phyloP scores from a whole-genome alignment of 352 stramenopile genomes.

The Pythium folliculosum region DNA sequence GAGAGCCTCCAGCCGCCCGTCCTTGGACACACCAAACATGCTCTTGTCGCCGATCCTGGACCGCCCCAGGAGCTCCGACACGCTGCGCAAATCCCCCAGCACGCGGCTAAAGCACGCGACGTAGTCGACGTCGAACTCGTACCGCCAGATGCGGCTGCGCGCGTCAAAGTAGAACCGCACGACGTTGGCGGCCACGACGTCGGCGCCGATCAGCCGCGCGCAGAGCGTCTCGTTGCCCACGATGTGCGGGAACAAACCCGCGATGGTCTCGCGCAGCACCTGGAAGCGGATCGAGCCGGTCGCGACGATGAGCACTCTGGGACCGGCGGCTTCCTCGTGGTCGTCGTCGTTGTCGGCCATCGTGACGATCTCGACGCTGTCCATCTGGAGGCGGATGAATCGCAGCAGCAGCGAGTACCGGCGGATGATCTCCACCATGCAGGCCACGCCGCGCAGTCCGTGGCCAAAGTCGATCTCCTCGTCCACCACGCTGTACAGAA shows the following conservation, averaged over 20 bases:
- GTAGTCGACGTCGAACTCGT: conserved; percentile 42
- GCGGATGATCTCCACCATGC: conserved; percentile 45
- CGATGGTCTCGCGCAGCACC: conserved; percentile 48
- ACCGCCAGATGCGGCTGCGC: conserved; percentile 31
- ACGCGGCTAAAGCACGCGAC: conserved; percentile 37
- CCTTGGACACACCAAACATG: conserved; percentile 28
- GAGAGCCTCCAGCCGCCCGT: conserved; percentile 17
- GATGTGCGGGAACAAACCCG: conserved; percentile 47
- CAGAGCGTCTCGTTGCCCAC: conserved; percentile 42
- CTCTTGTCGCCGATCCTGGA: conserved; percentile 43
- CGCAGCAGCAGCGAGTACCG: conserved; percentile 47
- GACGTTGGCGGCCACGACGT: conserved; percentile 28
- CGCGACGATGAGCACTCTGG: conserved; percentile 36
- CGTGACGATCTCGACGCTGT: conserved; percentile 36
- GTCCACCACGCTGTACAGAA: conserved; percentile 45
- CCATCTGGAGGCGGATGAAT: conserved; percentile 38
- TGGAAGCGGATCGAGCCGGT: conserved; percentile 40
- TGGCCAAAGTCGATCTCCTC: conserved; percentile 38
- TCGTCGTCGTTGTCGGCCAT: conserved; percentile 25
- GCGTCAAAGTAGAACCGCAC: conserved; percentile 46
- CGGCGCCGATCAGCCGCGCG: conserved; percentile 40
- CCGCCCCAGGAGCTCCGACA: conserved; percentile 37
- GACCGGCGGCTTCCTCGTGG: too few species aligned
- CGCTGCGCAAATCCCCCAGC: conserved; percentile 33
- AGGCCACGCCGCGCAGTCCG: conserved; percentile 34